A percentile compares a stretch with the other conserved stretches of the same genome.
phyloP scores from a whole-genome alignment of 768 basidiomycete genomes.

The Pholiota microspora region DNA sequence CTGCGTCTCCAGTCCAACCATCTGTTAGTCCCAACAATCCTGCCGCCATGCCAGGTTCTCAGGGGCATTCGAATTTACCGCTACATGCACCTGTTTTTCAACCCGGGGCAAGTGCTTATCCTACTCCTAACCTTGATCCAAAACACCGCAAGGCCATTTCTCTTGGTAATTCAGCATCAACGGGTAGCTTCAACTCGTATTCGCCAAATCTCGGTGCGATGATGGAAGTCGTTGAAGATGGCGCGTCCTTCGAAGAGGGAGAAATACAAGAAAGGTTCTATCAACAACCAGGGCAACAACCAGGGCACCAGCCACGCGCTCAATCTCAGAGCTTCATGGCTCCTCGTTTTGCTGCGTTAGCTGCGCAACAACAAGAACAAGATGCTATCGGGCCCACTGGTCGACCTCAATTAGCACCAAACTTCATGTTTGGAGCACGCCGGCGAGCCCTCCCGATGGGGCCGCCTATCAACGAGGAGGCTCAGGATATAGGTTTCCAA shows the following conservation, averaged over 20 bases:
- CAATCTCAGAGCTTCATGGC: conserved; percentile 86
- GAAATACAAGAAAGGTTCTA: conserved; percentile 67
- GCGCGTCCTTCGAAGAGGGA: conserved; percentile 65
- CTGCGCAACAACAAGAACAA: conserved; percentile 74
- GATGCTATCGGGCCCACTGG: conserved; percentile 69
- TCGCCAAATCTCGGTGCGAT: conserved; percentile 81
- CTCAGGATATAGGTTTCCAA: conserved; percentile 78
- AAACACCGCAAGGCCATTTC: conserved; percentile 85
- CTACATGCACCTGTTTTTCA: conserved; percentile 74
- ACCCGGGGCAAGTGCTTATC: conserved; percentile 58
- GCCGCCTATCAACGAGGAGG: conserved; percentile 77
- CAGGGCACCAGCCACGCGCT: conserved; percentile 65
- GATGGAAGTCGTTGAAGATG: conserved; percentile 80
- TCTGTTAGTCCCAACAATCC: conserved; percentile 40
- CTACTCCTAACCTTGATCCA: conserved; percentile 47
- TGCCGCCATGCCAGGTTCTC: conserved; percentile 47
- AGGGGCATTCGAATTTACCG: conserved; percentile 51
- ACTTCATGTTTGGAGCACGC: conserved; percentile 85
- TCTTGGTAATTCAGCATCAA: conserved; percentile 55
- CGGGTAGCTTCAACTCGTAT: conserved; percentile 65
- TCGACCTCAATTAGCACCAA: conserved; percentile 87
- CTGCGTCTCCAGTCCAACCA: conserved; percentile 63
- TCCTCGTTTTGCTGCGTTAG: conserved; percentile 83
- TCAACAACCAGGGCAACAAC: conserved; percentile 35
- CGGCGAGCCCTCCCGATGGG: conserved; percentile 58